Base-by-base conservation (phyloP, 495 filamentous ascomycete genomes). In the Neurospora pannonica region DNA sequence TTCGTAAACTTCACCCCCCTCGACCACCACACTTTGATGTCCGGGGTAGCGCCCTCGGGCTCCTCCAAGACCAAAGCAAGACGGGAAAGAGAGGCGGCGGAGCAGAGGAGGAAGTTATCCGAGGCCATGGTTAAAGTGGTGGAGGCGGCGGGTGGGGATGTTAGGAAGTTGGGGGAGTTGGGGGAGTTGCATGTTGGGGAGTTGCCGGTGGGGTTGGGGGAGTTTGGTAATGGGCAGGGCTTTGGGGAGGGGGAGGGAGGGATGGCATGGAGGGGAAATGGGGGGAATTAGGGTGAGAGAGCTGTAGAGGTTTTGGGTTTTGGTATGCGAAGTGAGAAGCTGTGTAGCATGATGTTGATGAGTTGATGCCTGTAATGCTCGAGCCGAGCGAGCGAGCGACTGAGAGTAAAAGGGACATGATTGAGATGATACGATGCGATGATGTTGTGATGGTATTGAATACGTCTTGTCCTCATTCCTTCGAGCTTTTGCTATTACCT, bases 1-100 rank as follows among this genome's bases (percentile, higher is more conserved):
- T 99, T 99, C 78, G 93, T 97, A 72, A 98, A 98, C 81, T 97
- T 91, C 83, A 97, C 94, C n/a, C 89, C 94, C 0, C 79, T 86
- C 17, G 97, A 99, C 81, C 91, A 89, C 80, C 85, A 87, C 42
- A 90, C 90, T 79, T 93, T 99, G 28, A 87, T 99, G 79, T 93
- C 89, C 19, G 95, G 95, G 7, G 96, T 99, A 11, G 96, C 96
- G 71, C 96, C 96, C 17, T 92, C 90, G 71, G 96, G 96, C 42
- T 93, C 90, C 77, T 92, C 89, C 71, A 98, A 98, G 87, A 99
- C 96, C 37, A 98, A 97, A 79, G 94, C 94, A 69, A 84, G 95
- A 54, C 84, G 96, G 74, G 96, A 98, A 84, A 89, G 92, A 78
- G 94, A 97, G 84, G 94, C 94, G 13, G 84, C 85, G 69, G 96